Evolutionary conservation across 73 alveolate species (phyloP).

Genomic region (Paramecium caudatum): DNA sequence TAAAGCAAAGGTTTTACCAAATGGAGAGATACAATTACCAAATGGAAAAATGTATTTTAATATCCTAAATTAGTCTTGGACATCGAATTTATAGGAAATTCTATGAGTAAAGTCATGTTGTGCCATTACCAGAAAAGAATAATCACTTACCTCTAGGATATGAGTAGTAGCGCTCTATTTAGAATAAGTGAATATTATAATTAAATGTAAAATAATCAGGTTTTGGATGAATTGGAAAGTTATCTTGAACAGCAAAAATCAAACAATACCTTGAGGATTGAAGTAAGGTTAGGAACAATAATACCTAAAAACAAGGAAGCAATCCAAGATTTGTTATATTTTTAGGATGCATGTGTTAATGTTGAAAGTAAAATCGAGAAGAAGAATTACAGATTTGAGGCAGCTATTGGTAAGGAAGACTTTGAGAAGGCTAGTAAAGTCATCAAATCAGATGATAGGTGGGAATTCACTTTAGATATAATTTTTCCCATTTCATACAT

Average conservation of each 20-base stretch:
- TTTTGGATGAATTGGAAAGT: background rate
- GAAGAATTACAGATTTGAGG: slow-evolving; percentile 9
- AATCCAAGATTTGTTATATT: background rate
- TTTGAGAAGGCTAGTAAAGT: background rate
- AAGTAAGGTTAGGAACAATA: background rate
- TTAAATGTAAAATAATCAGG: background rate
- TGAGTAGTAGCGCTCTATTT: background rate
- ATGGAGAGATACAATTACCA: slow-evolving; percentile 60
- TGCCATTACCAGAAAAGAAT: slow-evolving; percentile 16
- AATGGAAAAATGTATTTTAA: slow-evolving; percentile 31
- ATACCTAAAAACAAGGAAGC: background rate
- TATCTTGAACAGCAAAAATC: background rate
- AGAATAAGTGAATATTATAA: too few relatives aligned
- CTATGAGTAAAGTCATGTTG: slow-evolving; percentile 58
- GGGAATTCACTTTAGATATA: slow-evolving; percentile 19
- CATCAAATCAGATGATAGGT: background rate
- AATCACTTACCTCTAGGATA: slow-evolving; percentile 4
- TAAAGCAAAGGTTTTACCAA: slow-evolving; percentile 44
- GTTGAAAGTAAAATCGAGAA: slow-evolving; percentile 35
- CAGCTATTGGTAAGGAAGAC: background rate
- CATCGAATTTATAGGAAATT: background rate
- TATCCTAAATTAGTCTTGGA: background rate
- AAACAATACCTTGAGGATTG: background rate
- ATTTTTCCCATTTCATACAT: background rate
- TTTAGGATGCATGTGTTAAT: background rate